phyloP scores from a whole-genome alignment of 176 grass and related monocot species.

The Ensete ventricosum region DNA sequence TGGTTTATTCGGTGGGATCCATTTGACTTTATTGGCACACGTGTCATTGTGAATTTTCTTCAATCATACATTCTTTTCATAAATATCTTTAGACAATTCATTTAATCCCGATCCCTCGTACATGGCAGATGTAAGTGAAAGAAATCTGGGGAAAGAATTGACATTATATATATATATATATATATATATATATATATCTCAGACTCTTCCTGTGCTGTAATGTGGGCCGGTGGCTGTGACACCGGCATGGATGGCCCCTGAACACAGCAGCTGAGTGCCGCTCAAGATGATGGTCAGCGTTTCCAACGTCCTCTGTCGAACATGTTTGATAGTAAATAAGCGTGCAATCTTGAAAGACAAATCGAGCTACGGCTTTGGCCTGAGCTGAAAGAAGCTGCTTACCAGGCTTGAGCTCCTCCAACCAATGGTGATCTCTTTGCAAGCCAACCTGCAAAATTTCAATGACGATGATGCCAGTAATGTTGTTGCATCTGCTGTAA shows the following conservation, averaged over 20 bases:
- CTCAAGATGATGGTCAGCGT: conserved; percentile 59
- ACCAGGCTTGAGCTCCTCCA: conserved; percentile 58
- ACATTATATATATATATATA: too few species aligned
- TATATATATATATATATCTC: background rate
- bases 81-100: too few species aligned
- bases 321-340: background rate
- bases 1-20: too few species aligned
- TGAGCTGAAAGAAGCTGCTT: background rate
- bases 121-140: too few species aligned
- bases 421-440: conserved; percentile 83
- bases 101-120: too few species aligned
- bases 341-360: background rate
- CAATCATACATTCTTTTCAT: too few species aligned
- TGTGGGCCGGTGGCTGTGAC: background rate
- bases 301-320: conserved; percentile 56
- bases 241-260: conserved; percentile 49
- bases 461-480: background rate
- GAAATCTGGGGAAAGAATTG: too few species aligned
- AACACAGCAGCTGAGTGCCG: conserved; percentile 71
- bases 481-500: background rate
- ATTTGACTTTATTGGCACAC: too few species aligned
- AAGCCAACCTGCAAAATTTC: conserved; percentile 45
- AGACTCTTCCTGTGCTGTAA: background rate
- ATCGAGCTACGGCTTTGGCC: background rate
- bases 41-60: too few species aligned